Base-by-base conservation (phyloP, 2,329 filamentous ascomycete genomes). In the Elsinoe necatrix region DNA sequence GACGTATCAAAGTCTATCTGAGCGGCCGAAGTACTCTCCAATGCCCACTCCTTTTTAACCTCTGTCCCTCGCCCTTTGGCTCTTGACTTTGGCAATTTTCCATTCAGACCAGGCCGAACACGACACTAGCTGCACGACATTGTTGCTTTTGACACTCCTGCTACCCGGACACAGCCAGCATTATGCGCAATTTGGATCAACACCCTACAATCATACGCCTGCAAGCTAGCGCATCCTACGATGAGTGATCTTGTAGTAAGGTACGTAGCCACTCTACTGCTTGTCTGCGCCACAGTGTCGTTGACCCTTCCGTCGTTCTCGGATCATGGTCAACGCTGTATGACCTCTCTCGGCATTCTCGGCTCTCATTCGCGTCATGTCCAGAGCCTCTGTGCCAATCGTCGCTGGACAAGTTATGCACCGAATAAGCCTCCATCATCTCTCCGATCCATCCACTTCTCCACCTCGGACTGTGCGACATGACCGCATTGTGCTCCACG, bases 401-500 rank as follows among this genome's bases (percentile, higher is more conserved):
- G 9, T 21, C 9, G 11, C 25, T 3, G 16, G 45, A 20, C 23
- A 12, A 50, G 25, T 50, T 50, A 50, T 50, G 27, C 25, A 21
- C 25, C 29, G 21, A 31, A 3, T 11, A 34, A 34, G 16, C 6
- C 20, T 25, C 3, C 9, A 12, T 2, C 4, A n/a, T 1, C 4
- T 14, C 4, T 12, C 34, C 34, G 34, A 37, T 37, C 14, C 14
- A 50, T 16, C 29, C 16, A 20, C 25, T 25, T 31, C 45, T 21
- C n/a, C 45, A 50, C 34, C 34, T 37, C 20, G 12, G 7, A 16
- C 16, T 9, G 4, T 34, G 27, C 27, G 45, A 50, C 29, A 34
- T 50, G 45, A 50, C 45, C 45, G 27, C 45, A 50, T 31, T 25
- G 25, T 50, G 45, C 29, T 50, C 45, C 45, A 50, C n/a, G 14